Evolutionary conservation across 1,284 basidiomycete species (phyloP), one percentile per base, ranked within the genome.

Genomic region (Tilletia walkeri): DNA sequence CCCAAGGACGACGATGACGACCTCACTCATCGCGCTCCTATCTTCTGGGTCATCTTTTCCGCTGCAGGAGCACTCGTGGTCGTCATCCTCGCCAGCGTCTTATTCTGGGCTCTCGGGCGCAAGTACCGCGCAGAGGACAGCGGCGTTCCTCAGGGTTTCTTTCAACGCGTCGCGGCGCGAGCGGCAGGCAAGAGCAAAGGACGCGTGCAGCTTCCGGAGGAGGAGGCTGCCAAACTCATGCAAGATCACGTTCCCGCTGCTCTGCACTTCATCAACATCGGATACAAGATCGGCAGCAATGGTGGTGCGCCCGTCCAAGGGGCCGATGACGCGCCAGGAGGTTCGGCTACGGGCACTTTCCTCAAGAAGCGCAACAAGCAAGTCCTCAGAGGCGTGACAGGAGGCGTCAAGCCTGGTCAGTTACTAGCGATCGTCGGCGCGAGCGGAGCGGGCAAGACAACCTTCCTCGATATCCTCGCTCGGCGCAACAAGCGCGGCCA

Each of bases 401-500:
- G 92, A 75, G 97, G 94, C 66, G 92, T 94, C 79, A 91, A 91
- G 82, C 95, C 98, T 69, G 95, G 95, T 5, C 92, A 92, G 6
- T 86, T 99, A 70, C 91, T 94, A 88, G 91, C 91, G 78, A 95
- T 99, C 83, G 92, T 91, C 74, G 95, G 95, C 34, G 98, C 95
- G 0, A 95, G 93, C 0, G 95, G 95, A 20, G 94, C 95, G 0
- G 95, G 95, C 67, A 99, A 99, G 84, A 95, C 94, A 1, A 96
- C 95, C 0, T 50, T 98, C 80, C 89, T 99, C 63, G 95, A 99
- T 82, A 94, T 99, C 71, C 89, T 99, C 16, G 95, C 95, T 2
- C 87, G 92, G 67, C 94, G 94, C 84, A 86, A 88, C 76, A 98
- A 99, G 86, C 87, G 90, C 3, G 95, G 95, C 0, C 78, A 79